These are phyloP conservation scores for Sphaerulina populicola DNA, from an alignment of 2,329 filamentous ascomycete species.

Conservation along the genomic window DNA sequence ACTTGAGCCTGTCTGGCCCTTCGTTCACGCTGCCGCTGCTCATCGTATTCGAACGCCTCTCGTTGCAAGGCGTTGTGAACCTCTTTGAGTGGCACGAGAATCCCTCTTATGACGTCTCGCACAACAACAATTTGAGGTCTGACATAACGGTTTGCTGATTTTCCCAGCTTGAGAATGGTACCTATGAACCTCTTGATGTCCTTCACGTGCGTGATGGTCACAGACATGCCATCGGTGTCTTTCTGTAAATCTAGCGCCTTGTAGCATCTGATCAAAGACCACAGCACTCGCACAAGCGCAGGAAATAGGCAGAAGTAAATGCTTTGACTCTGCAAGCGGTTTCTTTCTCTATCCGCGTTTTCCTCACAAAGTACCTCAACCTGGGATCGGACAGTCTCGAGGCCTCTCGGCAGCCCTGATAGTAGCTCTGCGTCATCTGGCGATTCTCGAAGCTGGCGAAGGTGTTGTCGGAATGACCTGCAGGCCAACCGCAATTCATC, in stretches of 20 bases:
- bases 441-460: slow-evolving; percentile 1
- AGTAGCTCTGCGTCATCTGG: neutral
- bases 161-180: slow-evolving; percentile 17
- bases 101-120: slow-evolving; percentile 14
- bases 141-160: slow-evolving; percentile 13
- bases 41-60: neutral
- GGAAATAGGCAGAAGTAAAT: slow-evolving; percentile 28
- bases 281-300: slow-evolving; percentile 20
- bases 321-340: slow-evolving; percentile 13
- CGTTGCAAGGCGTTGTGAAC: slow-evolving; percentile 14
- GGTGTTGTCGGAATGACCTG: neutral
- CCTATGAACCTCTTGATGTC: slow-evolving; percentile 15
- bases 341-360: slow-evolving; percentile 7
- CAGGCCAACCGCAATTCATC: neutral
- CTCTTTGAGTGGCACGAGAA: slow-evolving; percentile 16
- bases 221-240: neutral
- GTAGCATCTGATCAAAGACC: slow-evolving; percentile 16
- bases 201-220: slow-evolving; percentile 16
- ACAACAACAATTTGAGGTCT: slow-evolving; percentile 18
- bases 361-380: slow-evolving; percentile 12
- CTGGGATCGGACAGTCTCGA: slow-evolving; percentile 5
- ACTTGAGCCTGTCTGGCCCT: neutral
- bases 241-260: slow-evolving; percentile 10
- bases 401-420: slow-evolving; percentile 8
- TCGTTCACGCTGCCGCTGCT: neutral